Base-by-base conservation (phyloP, 805 yeast genomes). In the Teunomyces cretensis region DNA sequence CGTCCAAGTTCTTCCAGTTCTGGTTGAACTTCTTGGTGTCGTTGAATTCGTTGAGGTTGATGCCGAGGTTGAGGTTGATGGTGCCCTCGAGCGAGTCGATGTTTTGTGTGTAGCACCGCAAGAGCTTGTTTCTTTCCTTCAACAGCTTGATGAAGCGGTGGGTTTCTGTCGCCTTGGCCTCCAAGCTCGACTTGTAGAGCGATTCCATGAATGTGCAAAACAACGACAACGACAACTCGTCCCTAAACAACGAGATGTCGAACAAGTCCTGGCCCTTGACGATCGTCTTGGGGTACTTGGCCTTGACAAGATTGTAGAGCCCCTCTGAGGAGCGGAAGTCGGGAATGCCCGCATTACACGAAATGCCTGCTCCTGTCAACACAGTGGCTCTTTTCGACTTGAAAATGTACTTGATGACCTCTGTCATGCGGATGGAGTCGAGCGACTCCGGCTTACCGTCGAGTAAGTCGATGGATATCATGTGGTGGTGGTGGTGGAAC, bases 271-370 rank as follows among this genome's bases (percentile, higher is more conserved):
- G 88, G 4, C 98, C 98, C 54, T 83, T 84, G 35, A 84, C 82
- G 14, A 84, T 75, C 9, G 78, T 70, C 33, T 74, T 75, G 1
- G 91, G 86, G 53, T 79, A 77, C 50, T 78, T 79, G 14, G 67
- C 62, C 58, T 85, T 88, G 27, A 85, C 87, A 65, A 82, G 61
- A 48, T 85, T 82, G 67, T 92, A 91, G 8, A 91, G 74, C 2
- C 98, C 98, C 53, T 85, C 80, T 8, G 83, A 71, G 3, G 96
- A 86, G 45, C 98, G 75, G 62, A 91, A 91, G 61, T 92, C 98
- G 3, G 99, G 99, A 39, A 92, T 94, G 0, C 99, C 98, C 1
- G 98, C 97, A 60, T 87, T 88, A 61, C 97, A 89, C 12, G 97
- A 88, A 47, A 92, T 89, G 0, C 99, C 99, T 2, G 99, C 99